A percentile compares a stretch with the other conserved stretches of the same genome.
phyloP scores from a whole-genome alignment of 352 stramenopile species.

The Pythium vanterpoolii region DNA sequence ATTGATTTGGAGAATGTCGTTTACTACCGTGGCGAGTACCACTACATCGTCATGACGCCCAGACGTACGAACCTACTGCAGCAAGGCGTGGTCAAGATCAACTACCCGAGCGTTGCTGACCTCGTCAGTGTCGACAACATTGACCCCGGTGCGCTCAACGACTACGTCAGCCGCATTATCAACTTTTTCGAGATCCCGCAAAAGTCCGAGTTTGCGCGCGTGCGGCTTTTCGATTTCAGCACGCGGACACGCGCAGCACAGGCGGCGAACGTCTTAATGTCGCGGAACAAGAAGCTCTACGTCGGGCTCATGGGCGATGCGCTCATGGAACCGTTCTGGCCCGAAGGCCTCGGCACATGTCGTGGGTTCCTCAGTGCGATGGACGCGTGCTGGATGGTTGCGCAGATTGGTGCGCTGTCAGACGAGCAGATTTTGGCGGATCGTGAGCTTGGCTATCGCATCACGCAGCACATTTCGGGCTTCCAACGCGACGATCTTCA shows the following conservation, averaged over 20 bases:
- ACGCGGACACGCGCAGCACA: conserved; percentile 70
- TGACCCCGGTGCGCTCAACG: conserved; percentile 47
- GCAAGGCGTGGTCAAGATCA: conserved; percentile 63
- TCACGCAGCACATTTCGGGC: conserved; percentile 72
- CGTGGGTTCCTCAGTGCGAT: conserved; percentile 78
- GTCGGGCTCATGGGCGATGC: conserved; percentile 76
- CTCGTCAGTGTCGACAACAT: conserved; percentile 71
- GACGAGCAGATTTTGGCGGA: conserved; percentile 74
- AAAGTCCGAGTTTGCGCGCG: conserved; percentile 58
- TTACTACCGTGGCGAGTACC: conserved; percentile 84
- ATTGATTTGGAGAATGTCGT: conserved; percentile 84
- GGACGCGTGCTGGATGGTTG: conserved; percentile 75
- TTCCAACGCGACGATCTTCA: conserved; percentile 72
- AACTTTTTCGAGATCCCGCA: conserved; percentile 71
- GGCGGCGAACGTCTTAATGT: conserved; percentile 61
- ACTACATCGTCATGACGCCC: conserved; percentile 86
- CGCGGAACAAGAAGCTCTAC: conserved; percentile 73
- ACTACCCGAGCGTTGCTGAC: conserved; percentile 57
- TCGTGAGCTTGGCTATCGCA: conserved; percentile 72
- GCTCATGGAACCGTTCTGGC: conserved; percentile 86
- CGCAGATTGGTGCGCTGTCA: conserved; percentile 62
- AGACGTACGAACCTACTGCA: conserved; percentile 77
- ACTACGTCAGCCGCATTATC: conserved; percentile 68
- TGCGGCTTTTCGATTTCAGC: conserved; percentile 85
- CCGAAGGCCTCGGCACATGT: conserved; percentile 76